These are phyloP conservation scores for Volvox africanus DNA, from an alignment of 139 green algal genomes.

Conservation along the genomic window DNA sequence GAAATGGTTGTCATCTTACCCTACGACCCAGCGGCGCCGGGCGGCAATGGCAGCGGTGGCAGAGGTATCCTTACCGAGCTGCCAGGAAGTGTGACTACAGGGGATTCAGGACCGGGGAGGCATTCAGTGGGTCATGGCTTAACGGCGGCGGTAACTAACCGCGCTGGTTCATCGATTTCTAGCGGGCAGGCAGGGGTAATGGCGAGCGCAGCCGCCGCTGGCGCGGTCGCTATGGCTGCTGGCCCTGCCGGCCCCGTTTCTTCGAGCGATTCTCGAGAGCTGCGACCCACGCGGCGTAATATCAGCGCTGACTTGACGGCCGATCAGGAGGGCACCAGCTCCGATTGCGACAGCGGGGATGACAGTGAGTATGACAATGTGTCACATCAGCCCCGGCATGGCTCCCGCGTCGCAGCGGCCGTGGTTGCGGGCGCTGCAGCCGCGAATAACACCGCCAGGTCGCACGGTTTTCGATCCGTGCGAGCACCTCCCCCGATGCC, in stretches of 20 bases:
- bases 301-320: constrained; percentile 12
- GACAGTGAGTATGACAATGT: not conserved
- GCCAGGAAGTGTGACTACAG: no score
- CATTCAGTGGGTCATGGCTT: no score
- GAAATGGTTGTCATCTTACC: constrained; percentile 18
- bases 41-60: not conserved
- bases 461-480: not conserved
- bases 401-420: not conserved
- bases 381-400: not conserved
- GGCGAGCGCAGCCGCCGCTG: not conserved
- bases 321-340: constrained; percentile 15
- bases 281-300: constrained; percentile 32
- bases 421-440: not conserved
- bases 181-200: not conserved
- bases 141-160: no score
- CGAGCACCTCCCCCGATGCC: no score
- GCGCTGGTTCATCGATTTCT: not conserved
- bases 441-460: not conserved
- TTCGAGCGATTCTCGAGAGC: not conserved
- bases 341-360: constrained; percentile 3
- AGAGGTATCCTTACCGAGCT: no score
- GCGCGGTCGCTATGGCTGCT: not conserved
- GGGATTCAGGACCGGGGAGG: not conserved
- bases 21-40: not conserved
- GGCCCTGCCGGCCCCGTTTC: not conserved